These are phyloP conservation scores for Mrakia blollopis DNA, from an alignment of 768 basidiomycete species.

Conservation along the genomic window DNA sequence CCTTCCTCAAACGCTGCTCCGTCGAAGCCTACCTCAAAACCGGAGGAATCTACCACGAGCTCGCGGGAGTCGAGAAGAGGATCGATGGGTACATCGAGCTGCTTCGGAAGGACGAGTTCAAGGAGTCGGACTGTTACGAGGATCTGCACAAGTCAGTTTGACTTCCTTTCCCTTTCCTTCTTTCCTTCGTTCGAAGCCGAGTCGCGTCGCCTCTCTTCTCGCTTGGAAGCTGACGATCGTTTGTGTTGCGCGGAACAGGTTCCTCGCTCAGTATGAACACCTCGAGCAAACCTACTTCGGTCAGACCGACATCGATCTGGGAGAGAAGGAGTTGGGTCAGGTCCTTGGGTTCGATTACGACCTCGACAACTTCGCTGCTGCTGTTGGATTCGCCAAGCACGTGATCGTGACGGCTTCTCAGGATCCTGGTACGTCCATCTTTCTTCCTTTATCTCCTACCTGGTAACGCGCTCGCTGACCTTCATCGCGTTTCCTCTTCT, in stretches of 20 bases:
- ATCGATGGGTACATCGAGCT: slow-evolving; percentile 87
- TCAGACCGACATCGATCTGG: slow-evolving; percentile 76
- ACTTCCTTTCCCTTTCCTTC: not conserved
- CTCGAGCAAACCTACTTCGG: slow-evolving; percentile 80
- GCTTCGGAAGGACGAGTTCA: slow-evolving; percentile 80
- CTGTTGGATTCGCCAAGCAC: slow-evolving; percentile 83
- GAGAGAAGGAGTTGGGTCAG: slow-evolving; percentile 81
- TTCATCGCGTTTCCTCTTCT: not conserved
- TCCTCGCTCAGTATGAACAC: slow-evolving; percentile 90
- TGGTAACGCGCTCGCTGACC: not conserved
- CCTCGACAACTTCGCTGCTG: slow-evolving; percentile 87
- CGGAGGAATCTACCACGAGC: slow-evolving; percentile 64
- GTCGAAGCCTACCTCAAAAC: slow-evolving; percentile 79
- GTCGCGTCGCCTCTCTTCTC: no score
- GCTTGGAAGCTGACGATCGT: no score
- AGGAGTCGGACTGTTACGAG: slow-evolving; percentile 85
- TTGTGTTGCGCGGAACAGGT: no score
- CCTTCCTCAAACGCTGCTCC: slow-evolving; percentile 71
- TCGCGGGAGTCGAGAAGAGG: slow-evolving; percentile 80
- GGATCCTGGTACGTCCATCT: slow-evolving; percentile 60
- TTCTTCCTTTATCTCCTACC: not conserved
- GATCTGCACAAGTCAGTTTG: slow-evolving; percentile 74
- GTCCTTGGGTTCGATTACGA: slow-evolving; percentile 79
- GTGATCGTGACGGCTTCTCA: slow-evolving; percentile 65
- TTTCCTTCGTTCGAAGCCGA: not conserved